These are phyloP conservation scores for Geoglossum cookeanum DNA, from an alignment of 2,329 filamentous ascomycete species.

Conservation along the genomic window DNA sequence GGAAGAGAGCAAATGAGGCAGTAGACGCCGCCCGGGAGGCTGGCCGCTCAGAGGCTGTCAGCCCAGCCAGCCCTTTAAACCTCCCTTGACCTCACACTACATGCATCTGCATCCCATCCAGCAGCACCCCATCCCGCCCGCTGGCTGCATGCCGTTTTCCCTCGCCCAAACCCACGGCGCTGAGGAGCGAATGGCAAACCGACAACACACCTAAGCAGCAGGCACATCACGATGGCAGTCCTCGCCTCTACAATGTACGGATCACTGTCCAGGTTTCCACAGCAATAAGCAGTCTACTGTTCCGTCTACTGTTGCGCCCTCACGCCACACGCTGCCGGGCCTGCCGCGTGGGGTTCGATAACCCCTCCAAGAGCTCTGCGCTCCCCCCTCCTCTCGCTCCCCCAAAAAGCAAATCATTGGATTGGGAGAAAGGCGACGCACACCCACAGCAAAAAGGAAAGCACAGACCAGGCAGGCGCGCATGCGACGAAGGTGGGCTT, in stretches of 20 bases:
- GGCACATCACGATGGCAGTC: constrained; percentile 1
- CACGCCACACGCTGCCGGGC: background rate
- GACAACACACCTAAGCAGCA: background rate
- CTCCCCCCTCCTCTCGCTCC: too few species aligned
- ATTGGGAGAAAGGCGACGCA: too few species aligned
- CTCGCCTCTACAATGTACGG: background rate
- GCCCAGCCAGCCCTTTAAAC: background rate
- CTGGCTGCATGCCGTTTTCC: background rate
- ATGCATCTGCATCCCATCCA: background rate
- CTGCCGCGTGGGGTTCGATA: background rate
- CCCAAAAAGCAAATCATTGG: background rate
- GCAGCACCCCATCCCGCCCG: background rate
- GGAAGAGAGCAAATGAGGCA: background rate
- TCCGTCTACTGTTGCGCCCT: too few species aligned
- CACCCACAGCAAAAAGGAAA: too few species aligned
- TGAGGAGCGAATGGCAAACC: background rate
- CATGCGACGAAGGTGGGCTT: too few species aligned
- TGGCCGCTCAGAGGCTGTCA: background rate
- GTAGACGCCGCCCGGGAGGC: background rate
- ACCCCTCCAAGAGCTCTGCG: background rate
- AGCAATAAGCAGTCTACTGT: too few species aligned
- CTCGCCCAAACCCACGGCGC: background rate
- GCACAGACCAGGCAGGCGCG: too few species aligned
- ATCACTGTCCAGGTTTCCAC: too few species aligned
- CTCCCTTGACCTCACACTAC: background rate